Conservation (phyloP, 106 monocot species). For the Platanthera guangdongensis region DNA sequence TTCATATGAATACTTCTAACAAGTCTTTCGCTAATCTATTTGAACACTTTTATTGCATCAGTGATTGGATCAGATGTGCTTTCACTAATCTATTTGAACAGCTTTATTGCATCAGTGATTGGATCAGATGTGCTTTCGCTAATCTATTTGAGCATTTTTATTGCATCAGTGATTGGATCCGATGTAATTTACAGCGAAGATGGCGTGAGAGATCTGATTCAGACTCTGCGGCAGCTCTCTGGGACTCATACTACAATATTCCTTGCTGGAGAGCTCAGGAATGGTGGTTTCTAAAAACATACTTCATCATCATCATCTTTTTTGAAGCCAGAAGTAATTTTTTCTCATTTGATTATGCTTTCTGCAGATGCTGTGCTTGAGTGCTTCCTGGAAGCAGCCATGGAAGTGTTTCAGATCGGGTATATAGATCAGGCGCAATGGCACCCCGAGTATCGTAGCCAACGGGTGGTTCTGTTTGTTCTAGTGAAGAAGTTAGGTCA, state of each 20-base stretch:
- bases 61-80: conserved; percentile 94
- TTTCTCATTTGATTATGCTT: not conserved
- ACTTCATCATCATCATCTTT: not conserved
- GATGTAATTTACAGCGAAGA: conserved; percentile 90
- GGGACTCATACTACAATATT: conserved; percentile 68
- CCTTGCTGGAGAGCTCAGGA: conserved; percentile 74
- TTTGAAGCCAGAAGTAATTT: not conserved
- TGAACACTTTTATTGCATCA: conserved; percentile 8
- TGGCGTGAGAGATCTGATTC: conserved; percentile 57
- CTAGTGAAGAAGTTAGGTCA: conserved; percentile 37
- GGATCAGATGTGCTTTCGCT: conserved; percentile 64
- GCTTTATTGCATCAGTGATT: conserved; percentile 32
- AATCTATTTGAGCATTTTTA: not conserved
- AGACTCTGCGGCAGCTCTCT: conserved; percentile 54
- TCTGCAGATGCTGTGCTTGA: conserved; percentile 70
- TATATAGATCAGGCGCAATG: conserved; percentile 75
- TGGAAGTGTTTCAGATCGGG: conserved; percentile 70
- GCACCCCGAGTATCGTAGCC: conserved; percentile 80
- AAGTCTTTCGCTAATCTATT: not conserved
- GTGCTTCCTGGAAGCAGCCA: conserved; percentile 77
- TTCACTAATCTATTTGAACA: conserved; percentile 1
- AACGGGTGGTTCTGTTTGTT: conserved; percentile 67
- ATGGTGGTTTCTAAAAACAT: conserved; percentile 28
- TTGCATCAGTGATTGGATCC: conserved; percentile 62
- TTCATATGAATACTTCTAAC: too few species aligned